Base-by-base conservation (phyloP, 441 rosid species). In the Arabidopsis hybrid region DNA sequence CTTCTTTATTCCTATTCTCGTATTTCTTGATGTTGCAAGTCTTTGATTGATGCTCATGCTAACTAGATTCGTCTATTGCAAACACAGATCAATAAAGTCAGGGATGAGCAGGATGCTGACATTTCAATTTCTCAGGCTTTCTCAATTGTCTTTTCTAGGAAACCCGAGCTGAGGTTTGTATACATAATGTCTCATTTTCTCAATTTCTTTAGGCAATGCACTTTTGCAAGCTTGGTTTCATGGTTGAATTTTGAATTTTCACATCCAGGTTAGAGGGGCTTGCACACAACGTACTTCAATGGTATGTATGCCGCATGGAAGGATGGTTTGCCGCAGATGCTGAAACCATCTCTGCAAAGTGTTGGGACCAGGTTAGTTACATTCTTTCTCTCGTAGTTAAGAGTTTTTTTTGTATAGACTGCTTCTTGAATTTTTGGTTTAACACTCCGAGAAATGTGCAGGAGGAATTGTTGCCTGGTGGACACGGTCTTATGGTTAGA, bases 281-380 rank as follows among this genome's bases (percentile, higher is more conserved):
- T 73, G 79, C 88, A 14, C 81, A 89, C 53, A 89, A 91, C 83
- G 99, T 95, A 49, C 95, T 95, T 42, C 98, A 95, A 42, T 95
- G 97, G 99, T 95, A 95, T 67, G 77, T 93, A 39, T 91, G 99
- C 81, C 90, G 96, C 74, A 95, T 95, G 98, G 98, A 95, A 83
- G 97, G 98, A 51, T 93, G 99, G 98, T 95, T 95, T 82, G 98
- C 97, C 60, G 93, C 99, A 50, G 99, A 95, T 82, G 92, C 98
- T 29, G 97, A 95, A 57, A 90, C 93, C 62, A 95, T 95, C 68
- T 93, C 99, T 2, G 83, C 88, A 35, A 90, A 83, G 79, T 74
- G 87, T 72, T 95, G 98, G 99, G 98, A 92, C 77, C 84, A 92
- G 92, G 99, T 81, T 61, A 75, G 80, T 65, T 0, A 56, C 66